phyloP scores from a whole-genome alignment of 75 land plant species.

The Selaginella tamariscina region DNA sequence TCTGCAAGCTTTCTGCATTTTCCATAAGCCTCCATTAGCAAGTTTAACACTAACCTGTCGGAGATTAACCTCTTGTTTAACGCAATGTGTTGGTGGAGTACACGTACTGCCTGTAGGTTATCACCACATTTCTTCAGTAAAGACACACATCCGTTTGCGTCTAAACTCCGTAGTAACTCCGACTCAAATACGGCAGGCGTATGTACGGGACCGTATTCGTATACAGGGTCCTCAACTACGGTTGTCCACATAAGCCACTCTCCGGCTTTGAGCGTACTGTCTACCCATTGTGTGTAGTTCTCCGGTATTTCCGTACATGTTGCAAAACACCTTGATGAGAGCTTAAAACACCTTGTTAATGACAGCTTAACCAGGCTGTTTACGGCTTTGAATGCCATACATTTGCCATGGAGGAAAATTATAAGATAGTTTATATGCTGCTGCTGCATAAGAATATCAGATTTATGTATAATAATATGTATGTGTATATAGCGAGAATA shows the following conservation, averaged over 20 bases:
- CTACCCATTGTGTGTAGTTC: too few relatives aligned
- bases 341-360: not conserved
- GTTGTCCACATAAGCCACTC: not conserved
- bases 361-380: too few relatives aligned
- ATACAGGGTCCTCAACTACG: not conserved
- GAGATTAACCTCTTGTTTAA: not conserved
- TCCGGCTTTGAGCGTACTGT: not conserved
- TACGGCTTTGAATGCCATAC: too few relatives aligned
- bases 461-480: too few relatives aligned
- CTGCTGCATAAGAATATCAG: too few relatives aligned
- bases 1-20: not conserved
- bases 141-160: not conserved
- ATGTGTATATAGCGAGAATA: too few relatives aligned
- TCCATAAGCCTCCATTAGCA: conserved; percentile 2
- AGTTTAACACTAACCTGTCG: not conserved
- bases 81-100: not conserved
- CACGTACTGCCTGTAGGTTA: not conserved
- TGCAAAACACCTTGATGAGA: not conserved
- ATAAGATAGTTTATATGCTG: too few relatives aligned
- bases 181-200: not conserved
- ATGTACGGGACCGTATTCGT: not conserved
- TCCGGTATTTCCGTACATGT: not conserved
- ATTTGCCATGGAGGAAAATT: too few relatives aligned
- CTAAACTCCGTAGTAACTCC: not conserved
- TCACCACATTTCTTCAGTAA: not conserved